These are phyloP conservation scores for Cyclotella baltica DNA, from an alignment of 108 stramenopile genomes.

Conservation along the genomic window DNA sequence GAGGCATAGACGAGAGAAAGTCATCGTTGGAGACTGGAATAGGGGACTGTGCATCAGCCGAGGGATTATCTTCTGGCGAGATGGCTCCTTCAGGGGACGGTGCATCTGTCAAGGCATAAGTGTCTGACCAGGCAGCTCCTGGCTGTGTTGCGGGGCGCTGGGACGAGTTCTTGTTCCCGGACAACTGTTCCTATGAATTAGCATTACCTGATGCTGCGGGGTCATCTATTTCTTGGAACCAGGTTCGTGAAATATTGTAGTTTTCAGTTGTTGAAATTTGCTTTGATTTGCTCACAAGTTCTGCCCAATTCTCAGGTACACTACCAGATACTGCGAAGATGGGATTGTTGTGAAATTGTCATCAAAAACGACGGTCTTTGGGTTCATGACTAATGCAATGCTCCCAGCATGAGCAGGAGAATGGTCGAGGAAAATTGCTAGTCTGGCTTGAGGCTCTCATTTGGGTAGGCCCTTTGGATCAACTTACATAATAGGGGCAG, in stretches of 20 bases:
- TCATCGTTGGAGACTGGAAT: no score
- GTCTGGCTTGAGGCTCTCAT: slow-evolving; percentile 18
- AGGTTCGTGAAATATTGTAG: background rate
- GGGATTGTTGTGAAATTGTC: slow-evolving; percentile 24
- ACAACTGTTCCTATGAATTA: no score
- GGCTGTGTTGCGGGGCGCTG: no score
- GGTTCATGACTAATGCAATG: slow-evolving; percentile 19
- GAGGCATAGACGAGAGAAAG: no score
- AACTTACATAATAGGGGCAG: slow-evolving; percentile 35
- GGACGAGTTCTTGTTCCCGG: no score
- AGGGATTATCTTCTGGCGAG: no score
- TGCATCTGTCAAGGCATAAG: no score
- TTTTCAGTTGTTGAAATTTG: slow-evolving; percentile 8
- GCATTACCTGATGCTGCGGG: no score
- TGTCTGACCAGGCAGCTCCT: no score
- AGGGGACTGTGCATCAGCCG: no score
- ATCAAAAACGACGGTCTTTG: slow-evolving; percentile 17
- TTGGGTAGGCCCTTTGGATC: slow-evolving; percentile 3
- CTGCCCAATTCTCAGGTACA: slow-evolving; percentile 19
- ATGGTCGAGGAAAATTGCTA: slow-evolving; percentile 14
- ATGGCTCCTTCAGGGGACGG: no score
- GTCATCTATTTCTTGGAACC: background rate
- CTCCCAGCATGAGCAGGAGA: no score
- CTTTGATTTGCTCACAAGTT: slow-evolving; percentile 2
- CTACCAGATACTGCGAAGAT: background rate